phyloP scores from a whole-genome alignment of 495 filamentous ascomycete genomes.

The Hypoxylon cercidicola region DNA sequence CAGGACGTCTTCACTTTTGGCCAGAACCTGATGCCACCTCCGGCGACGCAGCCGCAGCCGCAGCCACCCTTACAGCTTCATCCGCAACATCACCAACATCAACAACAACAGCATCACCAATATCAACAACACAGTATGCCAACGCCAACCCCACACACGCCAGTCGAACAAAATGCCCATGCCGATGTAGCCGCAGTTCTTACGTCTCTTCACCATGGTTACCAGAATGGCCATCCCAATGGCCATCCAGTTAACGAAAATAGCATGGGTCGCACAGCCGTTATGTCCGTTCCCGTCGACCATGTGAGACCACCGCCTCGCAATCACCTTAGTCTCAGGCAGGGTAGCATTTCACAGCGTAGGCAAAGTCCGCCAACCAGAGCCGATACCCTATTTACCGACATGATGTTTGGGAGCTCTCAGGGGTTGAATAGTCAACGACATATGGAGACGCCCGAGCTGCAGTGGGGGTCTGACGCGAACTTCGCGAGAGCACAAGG shows the following conservation, averaged over 20 bases:
- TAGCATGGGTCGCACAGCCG: conserved; percentile 18
- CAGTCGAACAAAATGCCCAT: conserved; percentile 41
- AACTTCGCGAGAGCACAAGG: conserved; percentile 66
- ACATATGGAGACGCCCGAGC: conserved; percentile 38
- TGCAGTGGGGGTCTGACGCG: conserved; percentile 74
- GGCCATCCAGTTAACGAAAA: conserved; percentile 16
- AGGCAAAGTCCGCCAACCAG: conserved; percentile 35
- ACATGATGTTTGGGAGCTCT: conserved; percentile 51
- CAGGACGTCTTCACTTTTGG: conserved; percentile 39
- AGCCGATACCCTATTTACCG: conserved; percentile 43
- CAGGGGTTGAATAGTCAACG: conserved; percentile 30
- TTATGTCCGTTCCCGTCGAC: conserved; percentile 23
- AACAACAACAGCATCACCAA: conserved; percentile 32
- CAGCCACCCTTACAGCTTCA: conserved; percentile 39
- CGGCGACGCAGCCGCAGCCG: conserved; percentile 21
- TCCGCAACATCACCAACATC: conserved; percentile 26
- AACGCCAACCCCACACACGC: conserved; percentile 21
- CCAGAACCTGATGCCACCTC: conserved; percentile 45
- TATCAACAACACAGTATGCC: conserved; percentile 23
- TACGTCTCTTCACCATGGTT: conserved; percentile 40
- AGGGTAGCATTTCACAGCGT: conserved; percentile 34
- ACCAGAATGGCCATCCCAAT: conserved; percentile 41
- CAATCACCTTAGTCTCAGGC: conserved; percentile 22
- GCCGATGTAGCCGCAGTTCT: conserved; percentile 41
- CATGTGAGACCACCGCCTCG: conserved; percentile 27